Evolutionary conservation across 768 basidiomycete species (phyloP).

Genomic region (Mycena crocata): DNA sequence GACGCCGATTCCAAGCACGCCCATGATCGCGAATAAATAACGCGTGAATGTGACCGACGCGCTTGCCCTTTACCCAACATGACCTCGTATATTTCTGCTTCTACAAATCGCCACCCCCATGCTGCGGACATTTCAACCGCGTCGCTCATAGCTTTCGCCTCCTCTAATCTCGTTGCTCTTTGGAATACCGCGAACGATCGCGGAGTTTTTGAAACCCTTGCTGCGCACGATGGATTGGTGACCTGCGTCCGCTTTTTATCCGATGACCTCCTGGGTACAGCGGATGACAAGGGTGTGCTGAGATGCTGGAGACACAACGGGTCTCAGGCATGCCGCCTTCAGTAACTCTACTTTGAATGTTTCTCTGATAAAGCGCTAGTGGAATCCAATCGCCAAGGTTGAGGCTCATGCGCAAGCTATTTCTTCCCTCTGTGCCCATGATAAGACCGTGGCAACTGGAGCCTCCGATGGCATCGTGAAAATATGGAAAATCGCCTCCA

Average conservation of each 20-base stretch:
- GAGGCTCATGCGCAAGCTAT: slow-evolving; percentile 79
- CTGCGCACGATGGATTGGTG: slow-evolving; percentile 79
- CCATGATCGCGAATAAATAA: slow-evolving; percentile 44
- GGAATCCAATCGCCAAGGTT: slow-evolving; percentile 56
- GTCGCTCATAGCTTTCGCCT: slow-evolving; percentile 60
- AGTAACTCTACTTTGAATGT: slow-evolving; percentile 26
- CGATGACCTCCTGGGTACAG: slow-evolving; percentile 67
- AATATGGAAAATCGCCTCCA: slow-evolving; percentile 67
- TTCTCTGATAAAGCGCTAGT: slow-evolving; percentile 58
- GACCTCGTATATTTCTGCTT: slow-evolving; percentile 55
- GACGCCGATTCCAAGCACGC: slow-evolving; percentile 79
- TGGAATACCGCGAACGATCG: slow-evolving; percentile 58
- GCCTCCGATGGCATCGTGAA: slow-evolving; percentile 86
- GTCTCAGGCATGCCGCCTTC: slow-evolving; percentile 52
- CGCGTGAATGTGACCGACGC: not conserved
- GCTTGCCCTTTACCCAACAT: slow-evolving; percentile 13
- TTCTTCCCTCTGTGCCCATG: slow-evolving; percentile 69
- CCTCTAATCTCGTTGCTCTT: slow-evolving; percentile 57
- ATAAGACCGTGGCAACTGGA: slow-evolving; percentile 72
- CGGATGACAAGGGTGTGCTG: slow-evolving; percentile 80
- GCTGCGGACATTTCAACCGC: slow-evolving; percentile 59
- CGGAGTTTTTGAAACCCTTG: slow-evolving; percentile 77
- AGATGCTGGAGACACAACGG: slow-evolving; percentile 68
- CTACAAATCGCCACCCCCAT: slow-evolving; percentile 60
- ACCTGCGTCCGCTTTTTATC: slow-evolving; percentile 81